Conservation (phyloP, 108 stramenopile species). For the Seminavis robusta region DNA sequence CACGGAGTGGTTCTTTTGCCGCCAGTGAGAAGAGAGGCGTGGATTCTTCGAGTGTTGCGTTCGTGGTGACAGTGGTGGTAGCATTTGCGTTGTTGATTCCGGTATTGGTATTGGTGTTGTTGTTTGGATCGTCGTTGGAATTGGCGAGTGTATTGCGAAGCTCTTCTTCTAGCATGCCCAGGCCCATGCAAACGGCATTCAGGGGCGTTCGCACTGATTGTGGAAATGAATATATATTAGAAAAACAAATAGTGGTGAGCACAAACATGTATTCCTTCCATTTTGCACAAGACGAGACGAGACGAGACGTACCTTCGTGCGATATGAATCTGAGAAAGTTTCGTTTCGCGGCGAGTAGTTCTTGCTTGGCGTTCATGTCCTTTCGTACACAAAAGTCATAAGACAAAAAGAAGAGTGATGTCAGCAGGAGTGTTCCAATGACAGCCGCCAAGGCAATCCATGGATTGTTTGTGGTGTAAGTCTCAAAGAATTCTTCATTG, state of each 20-base stretch:
- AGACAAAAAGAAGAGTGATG: conserved; percentile 33
- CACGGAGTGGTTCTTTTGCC: too few relatives aligned
- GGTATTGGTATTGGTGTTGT: not conserved
- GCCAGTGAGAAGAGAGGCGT: too few relatives aligned
- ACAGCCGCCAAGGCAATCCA: conserved; percentile 25
- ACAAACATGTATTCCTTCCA: not conserved
- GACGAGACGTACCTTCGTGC: conserved; percentile 43
- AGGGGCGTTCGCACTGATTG: conserved; percentile 53
- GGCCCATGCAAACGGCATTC: conserved; percentile 51
- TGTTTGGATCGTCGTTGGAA: too few relatives aligned
- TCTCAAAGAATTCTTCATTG: conserved; percentile 19
- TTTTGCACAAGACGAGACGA: conserved; percentile 26
- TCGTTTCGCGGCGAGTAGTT: conserved; percentile 44
- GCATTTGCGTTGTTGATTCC: not conserved
- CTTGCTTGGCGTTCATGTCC: conserved; percentile 33
- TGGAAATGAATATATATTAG: too few relatives aligned
- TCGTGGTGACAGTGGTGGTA: too few relatives aligned
- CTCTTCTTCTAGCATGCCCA: conserved; percentile 32
- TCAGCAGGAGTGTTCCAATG: conserved; percentile 27
- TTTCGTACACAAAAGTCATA: conserved; percentile 48
- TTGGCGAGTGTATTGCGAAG: conserved; percentile 3
- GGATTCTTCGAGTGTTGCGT: not conserved
- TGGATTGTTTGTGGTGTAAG: conserved; percentile 27
- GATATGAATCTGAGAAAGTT: conserved; percentile 46
- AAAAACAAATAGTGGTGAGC: too few relatives aligned